Base-by-base conservation (phyloP, 73 alveolate genomes). In the Paramecium pentaurelia region DNA sequence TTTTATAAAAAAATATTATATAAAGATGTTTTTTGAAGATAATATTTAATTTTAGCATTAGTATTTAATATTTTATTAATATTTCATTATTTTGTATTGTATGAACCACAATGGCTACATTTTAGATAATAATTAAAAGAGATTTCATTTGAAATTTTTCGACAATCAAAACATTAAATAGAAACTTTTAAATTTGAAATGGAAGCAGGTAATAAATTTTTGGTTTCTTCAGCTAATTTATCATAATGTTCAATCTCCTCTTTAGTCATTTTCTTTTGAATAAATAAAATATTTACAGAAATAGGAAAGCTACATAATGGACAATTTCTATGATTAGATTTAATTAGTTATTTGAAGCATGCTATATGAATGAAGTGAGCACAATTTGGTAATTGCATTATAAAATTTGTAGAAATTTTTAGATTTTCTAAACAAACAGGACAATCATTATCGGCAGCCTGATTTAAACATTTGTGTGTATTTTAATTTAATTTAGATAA, bases 281-380 rank as follows among this genome's bases (percentile, higher is more conserved):
- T 2, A 14, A 14, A 64, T 34, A 16, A 54, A 64, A 64, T 64
- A 32, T 12, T 64, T 64, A 64, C 84, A 25, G 11, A 7, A n/a
- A 73, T 73, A 14, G 87, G 22, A 16, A 25, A 37, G 40, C 38
- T 73, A 73, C 87, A 73, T 4, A 73, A 2, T 6, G 87, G 87
- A 18, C 87, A 73, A 22, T 40, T 73, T 37, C 38, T 32, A 6
- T 10, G 3, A 37, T 40, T 18, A 9, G 42, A 4, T 10, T 37
- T 14, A 36, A 73, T 6, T 37, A 73, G 34, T 4, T 92, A 11
- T 6, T 71, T 73, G 18, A 59, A 87, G 91, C 99, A 96, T 32
- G 71, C 58, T 11, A 58, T 32, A 71, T 96, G 99, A 77, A 96
- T 75, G 44, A 92, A 88, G 64, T 96, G 99, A 8, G 96, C 97